Conservation (phyloP, 495 filamentous ascomycete species). For the Penicillium maclennaniae region DNA sequence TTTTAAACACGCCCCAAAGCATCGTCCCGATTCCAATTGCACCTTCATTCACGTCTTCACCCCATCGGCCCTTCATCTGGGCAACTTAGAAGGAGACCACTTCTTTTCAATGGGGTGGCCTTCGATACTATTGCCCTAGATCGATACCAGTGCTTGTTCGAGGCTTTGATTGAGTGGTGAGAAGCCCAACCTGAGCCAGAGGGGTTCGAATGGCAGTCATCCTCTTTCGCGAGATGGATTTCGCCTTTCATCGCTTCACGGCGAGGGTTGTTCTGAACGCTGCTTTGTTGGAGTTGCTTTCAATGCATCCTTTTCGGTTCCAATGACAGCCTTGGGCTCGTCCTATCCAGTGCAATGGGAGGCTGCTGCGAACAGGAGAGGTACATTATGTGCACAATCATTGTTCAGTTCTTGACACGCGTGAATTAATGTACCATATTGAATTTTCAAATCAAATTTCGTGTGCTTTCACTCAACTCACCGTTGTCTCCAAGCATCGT, state of each 20-base stretch:
- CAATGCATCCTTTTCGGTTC: constrained; percentile 24
- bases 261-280: constrained; percentile 13
- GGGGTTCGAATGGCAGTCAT: constrained; percentile 27
- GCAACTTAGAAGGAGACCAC: constrained; percentile 85
- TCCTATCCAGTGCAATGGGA: constrained; percentile 50
- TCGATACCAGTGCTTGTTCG: constrained; percentile 16
- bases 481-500: neutral
- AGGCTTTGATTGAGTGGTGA: constrained; percentile 27
- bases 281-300: constrained; percentile 8
- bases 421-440: neutral
- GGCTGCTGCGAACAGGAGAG: constrained; percentile 47
- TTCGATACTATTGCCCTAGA: constrained; percentile 96
- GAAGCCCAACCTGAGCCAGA: constrained; percentile 13
- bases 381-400: constrained; percentile 42
- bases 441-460: constrained; percentile 1
- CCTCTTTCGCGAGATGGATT: constrained; percentile 43
- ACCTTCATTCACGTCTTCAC: neutral
- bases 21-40: neutral
- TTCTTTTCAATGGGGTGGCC: constrained; percentile 53
- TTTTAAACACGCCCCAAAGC: neutral
- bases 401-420: neutral
- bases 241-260: constrained; percentile 45
- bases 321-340: constrained; percentile 26
- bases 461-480: neutral
- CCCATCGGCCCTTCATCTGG: constrained; percentile 33